These are phyloP conservation scores for Tulasnella sp. DNA, from an alignment of 768 basidiomycete genomes.

Conservation along the genomic window DNA sequence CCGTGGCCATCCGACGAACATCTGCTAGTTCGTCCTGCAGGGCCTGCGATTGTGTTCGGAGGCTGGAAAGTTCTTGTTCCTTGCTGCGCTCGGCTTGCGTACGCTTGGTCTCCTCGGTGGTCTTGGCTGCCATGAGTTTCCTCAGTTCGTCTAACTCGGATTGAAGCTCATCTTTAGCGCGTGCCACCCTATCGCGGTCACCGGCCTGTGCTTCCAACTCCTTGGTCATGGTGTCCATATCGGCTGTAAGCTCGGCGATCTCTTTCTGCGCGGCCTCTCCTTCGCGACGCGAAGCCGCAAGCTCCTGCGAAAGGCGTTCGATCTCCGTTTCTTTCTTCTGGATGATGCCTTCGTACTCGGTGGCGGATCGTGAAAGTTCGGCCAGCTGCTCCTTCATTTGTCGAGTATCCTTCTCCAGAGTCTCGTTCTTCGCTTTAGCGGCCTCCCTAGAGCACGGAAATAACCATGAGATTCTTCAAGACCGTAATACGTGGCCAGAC, in stretches of 20 bases:
- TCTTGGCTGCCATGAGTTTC: constrained; percentile 70
- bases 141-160: constrained; percentile 81
- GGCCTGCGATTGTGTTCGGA: constrained; percentile 52
- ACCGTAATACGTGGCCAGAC: too few relatives aligned
- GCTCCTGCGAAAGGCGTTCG: constrained; percentile 40
- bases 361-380: constrained; percentile 65
- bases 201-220: constrained; percentile 52
- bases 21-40: constrained; percentile 60
- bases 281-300: constrained; percentile 45
- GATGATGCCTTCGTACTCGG: constrained; percentile 65
- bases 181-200: constrained; percentile 39
- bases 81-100: constrained; percentile 79
- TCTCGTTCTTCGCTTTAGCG: constrained; percentile 46
- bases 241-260: constrained; percentile 55
- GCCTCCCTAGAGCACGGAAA: constrained; percentile 42
- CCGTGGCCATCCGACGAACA: constrained; percentile 48
- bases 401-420: constrained; percentile 56
- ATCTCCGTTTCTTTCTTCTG: constrained; percentile 69
- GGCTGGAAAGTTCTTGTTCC: constrained; percentile 66
- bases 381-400: constrained; percentile 66
- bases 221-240: constrained; percentile 52
- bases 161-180: constrained; percentile 51
- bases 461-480: background rate
- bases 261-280: constrained; percentile 46
- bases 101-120: constrained; percentile 73